Evolutionary conservation across 2,329 filamentous ascomycete genomes (phyloP), one percentile per base, ranked within the genome.

Genomic region (Botrytis tulipae): DNA sequence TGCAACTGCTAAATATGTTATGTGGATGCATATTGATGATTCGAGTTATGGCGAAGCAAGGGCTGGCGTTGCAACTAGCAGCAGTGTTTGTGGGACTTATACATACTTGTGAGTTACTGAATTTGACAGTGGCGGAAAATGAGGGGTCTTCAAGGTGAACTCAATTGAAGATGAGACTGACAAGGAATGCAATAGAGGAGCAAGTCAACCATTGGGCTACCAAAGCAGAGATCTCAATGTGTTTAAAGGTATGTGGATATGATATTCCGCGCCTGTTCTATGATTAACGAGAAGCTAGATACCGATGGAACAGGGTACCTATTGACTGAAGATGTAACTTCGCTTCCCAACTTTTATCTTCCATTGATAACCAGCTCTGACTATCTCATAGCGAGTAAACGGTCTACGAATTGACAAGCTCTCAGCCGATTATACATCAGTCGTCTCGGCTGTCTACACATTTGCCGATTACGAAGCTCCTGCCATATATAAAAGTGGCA

Each of bases 1-100:
- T 22, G 82, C 83, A n/a, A 92, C 90, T 0, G 77, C 80, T 9
- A 88, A 89, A 76, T 93, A 90, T 80, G 90, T 92, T n/a, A 82
- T 92, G 71, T 92, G 88, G 84, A 85, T 92, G 84, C 90, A 92
- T 78, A 91, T 92, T 67, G 90, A 93, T 78, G 85, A 83, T 72
- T 83, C 83, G 44, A 85, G 85, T 78, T 92, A 92, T 76, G 85
- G 84, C 1, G 90, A 91, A 51, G 91, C 90, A 0, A 88, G 87
- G 72, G 88, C 90, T 1, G 91, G 90, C 0, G 88, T 92, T 9
- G 91, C 90, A 0, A 89, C 86, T 0, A 85, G 87, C 0, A 83
- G 85, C 74, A 84, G 82, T 0, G 87, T 92, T 0, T 92, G 90
- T 76, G 90, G 91, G 3, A 82, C 84, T 57, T 93, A 92, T 77